A percentile compares a stretch with the other conserved stretches of the same genome.
Evolutionary conservation across 2,329 filamentous ascomycete genomes (phyloP).

Genomic region (Coleophoma cylindrospora): DNA sequence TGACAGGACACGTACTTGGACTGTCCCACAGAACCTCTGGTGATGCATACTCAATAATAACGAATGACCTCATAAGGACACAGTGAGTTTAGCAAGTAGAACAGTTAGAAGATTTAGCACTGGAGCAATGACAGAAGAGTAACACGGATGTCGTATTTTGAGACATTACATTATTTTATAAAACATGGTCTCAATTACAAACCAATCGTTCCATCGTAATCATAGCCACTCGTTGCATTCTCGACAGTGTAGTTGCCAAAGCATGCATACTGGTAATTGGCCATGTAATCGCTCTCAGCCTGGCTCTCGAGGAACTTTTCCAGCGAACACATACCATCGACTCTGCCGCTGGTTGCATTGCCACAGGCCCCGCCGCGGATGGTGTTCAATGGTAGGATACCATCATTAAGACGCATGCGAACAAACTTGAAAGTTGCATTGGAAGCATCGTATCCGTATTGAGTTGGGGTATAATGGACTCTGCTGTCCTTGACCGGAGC

Average conservation of each 20-base stretch:
- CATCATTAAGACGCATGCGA: conserved; percentile 43
- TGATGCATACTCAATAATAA: too few species aligned
- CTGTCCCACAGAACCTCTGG: too few species aligned
- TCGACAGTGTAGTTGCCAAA: conserved; percentile 40
- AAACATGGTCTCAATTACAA: neutral
- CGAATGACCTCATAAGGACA: too few species aligned
- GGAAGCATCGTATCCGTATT: conserved; percentile 39
- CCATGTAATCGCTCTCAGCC: conserved; percentile 29
- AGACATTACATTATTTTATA: too few species aligned
- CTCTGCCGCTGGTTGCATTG: conserved; percentile 25
- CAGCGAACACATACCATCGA: conserved; percentile 40
- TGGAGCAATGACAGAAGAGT: too few species aligned
- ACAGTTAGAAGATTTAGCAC: too few species aligned
- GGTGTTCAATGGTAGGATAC: conserved; percentile 39
- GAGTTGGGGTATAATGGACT: conserved; percentile 34
- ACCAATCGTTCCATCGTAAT: conserved; percentile 33
- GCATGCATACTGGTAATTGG: conserved; percentile 42
- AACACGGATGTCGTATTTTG: too few species aligned
- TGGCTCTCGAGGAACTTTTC: conserved; percentile 36
- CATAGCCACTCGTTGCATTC: conserved; percentile 30
- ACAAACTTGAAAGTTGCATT: conserved; percentile 40
- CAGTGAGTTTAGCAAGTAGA: too few species aligned
- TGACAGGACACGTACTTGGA: too few species aligned
- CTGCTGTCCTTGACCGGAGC: conserved; percentile 31
- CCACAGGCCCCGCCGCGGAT: conserved; percentile 41